A percentile compares a stretch with the other conserved stretches of the same genome.
Conservation (phyloP, 2,329 filamentous ascomycete species). For the Aspergillus proliferans region DNA sequence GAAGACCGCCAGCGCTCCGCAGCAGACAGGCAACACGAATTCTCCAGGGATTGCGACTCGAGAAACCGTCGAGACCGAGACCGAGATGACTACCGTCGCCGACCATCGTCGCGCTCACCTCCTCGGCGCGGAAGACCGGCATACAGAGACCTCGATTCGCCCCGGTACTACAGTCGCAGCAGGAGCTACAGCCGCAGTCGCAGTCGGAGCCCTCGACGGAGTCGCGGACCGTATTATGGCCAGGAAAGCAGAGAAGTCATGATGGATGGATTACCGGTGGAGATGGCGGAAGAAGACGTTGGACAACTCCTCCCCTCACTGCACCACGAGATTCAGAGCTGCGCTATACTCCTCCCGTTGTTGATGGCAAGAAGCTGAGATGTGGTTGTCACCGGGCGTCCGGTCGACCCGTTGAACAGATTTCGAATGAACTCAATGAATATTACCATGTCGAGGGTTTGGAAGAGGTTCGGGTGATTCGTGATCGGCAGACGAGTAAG, state of each 20-base stretch:
- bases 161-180: slow-evolving; percentile 29
- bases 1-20: slow-evolving; percentile 20
- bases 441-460: slow-evolving; percentile 47
- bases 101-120: slow-evolving; percentile 28
- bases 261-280: slow-evolving; percentile 44
- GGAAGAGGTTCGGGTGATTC: slow-evolving; percentile 53
- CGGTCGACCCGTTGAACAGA: slow-evolving; percentile 42
- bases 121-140: slow-evolving; percentile 29
- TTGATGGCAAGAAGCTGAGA: slow-evolving; percentile 36
- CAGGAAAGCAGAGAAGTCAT: slow-evolving; percentile 45
- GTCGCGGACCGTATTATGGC: slow-evolving; percentile 32
- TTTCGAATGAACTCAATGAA: slow-evolving; percentile 49
- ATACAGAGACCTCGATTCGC: slow-evolving; percentile 43
- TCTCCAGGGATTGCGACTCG: slow-evolving; percentile 26
- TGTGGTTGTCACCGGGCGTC: slow-evolving; percentile 29
- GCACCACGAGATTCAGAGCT: slow-evolving; percentile 8
- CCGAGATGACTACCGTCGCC: slow-evolving; percentile 30
- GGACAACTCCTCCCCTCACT: slow-evolving; percentile 29
- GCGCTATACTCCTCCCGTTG: slow-evolving; percentile 14
- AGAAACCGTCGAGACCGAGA: slow-evolving; percentile 26
- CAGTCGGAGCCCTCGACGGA: slow-evolving; percentile 31
- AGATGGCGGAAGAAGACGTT: slow-evolving; percentile 49
- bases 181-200: slow-evolving; percentile 32
- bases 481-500: slow-evolving; percentile 53
- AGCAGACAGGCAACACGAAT: slow-evolving; percentile 32